Evolutionary conservation across 2,329 filamentous ascomycete genomes (phyloP), one percentile per base, ranked within the genome.

Genomic region (Fusarium sarcochroum): DNA sequence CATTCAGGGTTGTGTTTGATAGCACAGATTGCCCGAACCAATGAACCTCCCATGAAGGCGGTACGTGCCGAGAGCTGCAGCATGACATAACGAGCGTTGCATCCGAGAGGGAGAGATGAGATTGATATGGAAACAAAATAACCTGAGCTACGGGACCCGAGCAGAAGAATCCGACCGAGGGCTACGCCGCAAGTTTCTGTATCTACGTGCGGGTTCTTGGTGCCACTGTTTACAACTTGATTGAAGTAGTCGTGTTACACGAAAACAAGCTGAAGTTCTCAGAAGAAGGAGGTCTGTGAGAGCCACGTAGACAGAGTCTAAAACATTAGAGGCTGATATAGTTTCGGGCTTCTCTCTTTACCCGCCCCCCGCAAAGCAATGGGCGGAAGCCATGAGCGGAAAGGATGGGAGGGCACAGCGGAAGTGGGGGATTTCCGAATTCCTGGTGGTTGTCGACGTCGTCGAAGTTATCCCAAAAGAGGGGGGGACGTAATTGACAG

Each of bases 1-100:
- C 21, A 64, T 64, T 58, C 60, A 63, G 50, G 60, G 58, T 46
- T 58, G 37, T 51, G 51, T 64, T 51, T 51, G 59, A 58, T 42
- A 40, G 38, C 30, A 48, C 32, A 48, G 42, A 40, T 23, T 35
- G 44, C n/a, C 15, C 27, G 10, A 32, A 46, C 61, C 61, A 64
- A 64, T 64, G 44, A 38, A 34, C 35, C 49, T 25, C 35, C 23
- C 21, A 37, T 58, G 38, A 32, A 48, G 27, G 27, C 56, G 35
- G 47, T 62, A 44, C 40, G 45, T 64, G 61, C 53, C 40, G 45
- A 63, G 27, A 52, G 35, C 46, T 38, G 57, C 54, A 38, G 48
- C 46, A 61, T 62, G 56, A 47, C 48, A 61, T 47, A 59, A 60
- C 58, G 56, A 50, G 45, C 51, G 59, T 64, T 64, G 46, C 45